A percentile compares a stretch with the other conserved stretches of the same genome.
Conservation (phyloP, 139 green algal genomes). For the Chlamydomonas eustigma region DNA sequence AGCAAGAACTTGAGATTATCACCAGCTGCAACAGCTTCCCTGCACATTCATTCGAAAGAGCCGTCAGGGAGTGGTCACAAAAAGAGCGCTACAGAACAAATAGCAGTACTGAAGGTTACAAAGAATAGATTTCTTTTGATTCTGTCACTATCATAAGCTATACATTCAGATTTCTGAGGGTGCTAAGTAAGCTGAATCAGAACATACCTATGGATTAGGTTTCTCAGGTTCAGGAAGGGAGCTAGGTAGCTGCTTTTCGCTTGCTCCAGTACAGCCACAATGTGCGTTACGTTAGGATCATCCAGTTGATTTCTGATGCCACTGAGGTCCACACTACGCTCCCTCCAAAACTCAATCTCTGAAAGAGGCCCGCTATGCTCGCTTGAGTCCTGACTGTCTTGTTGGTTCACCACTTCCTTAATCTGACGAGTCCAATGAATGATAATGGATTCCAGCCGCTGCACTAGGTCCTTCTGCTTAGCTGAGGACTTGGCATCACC, state of each 20-base stretch:
- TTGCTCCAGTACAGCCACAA: slow-evolving; percentile 64
- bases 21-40: slow-evolving; percentile 69
- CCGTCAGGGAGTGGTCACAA: no score
- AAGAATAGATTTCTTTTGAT: no score
- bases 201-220: slow-evolving; percentile 57
- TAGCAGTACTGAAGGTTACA: no score
- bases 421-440: slow-evolving; percentile 87
- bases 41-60: no score
- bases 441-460: slow-evolving; percentile 76
- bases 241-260: slow-evolving; percentile 71
- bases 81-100: no score
- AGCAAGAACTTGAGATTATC: slow-evolving; percentile 82
- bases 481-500: slow-evolving; percentile 56
- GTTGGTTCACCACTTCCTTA: slow-evolving; percentile 67
- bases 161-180: no score
- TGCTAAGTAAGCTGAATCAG: no score
- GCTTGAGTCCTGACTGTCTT: slow-evolving; percentile 7
- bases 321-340: slow-evolving; percentile 65
- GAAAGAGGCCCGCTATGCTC: slow-evolving; percentile 57
- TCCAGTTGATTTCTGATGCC: slow-evolving; percentile 74
- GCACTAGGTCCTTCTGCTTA: slow-evolving; percentile 79
- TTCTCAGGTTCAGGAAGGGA: slow-evolving; percentile 67
- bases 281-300: slow-evolving; percentile 34
- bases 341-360: slow-evolving; percentile 85
- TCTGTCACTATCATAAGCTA: no score